These are phyloP conservation scores for Macaranga tanarius DNA, from an alignment of 441 rosid species.

Conservation along the genomic window DNA sequence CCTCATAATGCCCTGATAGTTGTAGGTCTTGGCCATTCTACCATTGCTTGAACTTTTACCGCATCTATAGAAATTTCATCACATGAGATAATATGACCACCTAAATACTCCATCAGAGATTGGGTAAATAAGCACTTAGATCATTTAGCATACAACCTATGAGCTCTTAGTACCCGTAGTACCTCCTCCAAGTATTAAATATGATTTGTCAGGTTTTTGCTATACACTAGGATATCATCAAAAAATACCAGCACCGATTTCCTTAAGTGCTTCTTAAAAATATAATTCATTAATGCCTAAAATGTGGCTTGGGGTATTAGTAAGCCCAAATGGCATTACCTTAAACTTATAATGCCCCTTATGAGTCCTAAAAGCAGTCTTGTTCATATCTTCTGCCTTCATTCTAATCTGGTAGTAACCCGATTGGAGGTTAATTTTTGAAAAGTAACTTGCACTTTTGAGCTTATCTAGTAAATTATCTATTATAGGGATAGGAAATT, in stretches of 20 bases:
- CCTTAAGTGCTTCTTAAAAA: background rate
- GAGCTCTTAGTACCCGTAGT: background rate
- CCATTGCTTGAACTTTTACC: background rate
- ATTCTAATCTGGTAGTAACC: background rate
- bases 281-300: too few relatives aligned
- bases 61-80: background rate
- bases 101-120: background rate
- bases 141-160: too few relatives aligned
- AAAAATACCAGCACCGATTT: too few relatives aligned
- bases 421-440: background rate
- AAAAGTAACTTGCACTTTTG: too few relatives aligned
- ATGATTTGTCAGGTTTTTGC: background rate
- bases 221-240: background rate
- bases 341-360: background rate
- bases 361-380: background rate
- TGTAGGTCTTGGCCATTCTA: background rate
- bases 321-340: background rate
- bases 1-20: background rate
- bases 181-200: background rate
- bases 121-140: background rate
- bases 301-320: background rate
- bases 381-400: background rate
- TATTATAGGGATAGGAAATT: too few relatives aligned
- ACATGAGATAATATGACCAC: background rate
- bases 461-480: too few relatives aligned